These are phyloP conservation scores for Cruciata laevipes DNA, from an alignment of 257 asterid species.

Conservation along the genomic window DNA sequence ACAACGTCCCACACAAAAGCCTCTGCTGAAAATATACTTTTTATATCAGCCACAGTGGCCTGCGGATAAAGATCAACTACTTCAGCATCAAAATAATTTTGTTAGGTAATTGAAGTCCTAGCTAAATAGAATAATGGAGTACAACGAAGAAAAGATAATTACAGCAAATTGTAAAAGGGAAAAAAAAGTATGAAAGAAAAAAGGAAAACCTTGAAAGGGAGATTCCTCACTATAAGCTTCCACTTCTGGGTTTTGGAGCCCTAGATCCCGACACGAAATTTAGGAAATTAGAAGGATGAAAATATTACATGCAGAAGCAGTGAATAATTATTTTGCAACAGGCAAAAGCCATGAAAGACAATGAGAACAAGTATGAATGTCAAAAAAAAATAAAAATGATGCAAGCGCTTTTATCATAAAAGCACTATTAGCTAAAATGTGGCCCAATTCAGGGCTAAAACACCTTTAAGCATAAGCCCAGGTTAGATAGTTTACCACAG, in stretches of 20 bases:
- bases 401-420: neutral
- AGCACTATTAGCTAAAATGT: neutral
- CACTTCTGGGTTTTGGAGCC: conserved; percentile 90
- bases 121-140: neutral
- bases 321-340: neutral
- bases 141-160: neutral
- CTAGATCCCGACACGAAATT: conserved; percentile 37
- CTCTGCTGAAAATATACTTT: conserved; percentile 57
- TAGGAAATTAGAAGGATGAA: neutral
- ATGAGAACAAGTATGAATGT: neutral
- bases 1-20: conserved; percentile 92
- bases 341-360: neutral
- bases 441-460: neutral
- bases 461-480: neutral
- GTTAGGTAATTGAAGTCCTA: neutral
- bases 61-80: conserved; percentile 31
- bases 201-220: conserved; percentile 77
- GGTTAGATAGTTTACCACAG: neutral
- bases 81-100: conserved; percentile 3
- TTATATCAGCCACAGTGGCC: conserved; percentile 70
- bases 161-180: neutral
- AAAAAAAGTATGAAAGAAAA: conserved; percentile 8
- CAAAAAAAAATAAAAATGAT: neutral
- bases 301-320: neutral
- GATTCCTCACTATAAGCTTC: conserved; percentile 90